Percentiles rank a stretch among this genome's conserved stretches.
Conservation (phyloP, 1,284 basidiomycete genomes). For the Coniferiporia weirii region DNA sequence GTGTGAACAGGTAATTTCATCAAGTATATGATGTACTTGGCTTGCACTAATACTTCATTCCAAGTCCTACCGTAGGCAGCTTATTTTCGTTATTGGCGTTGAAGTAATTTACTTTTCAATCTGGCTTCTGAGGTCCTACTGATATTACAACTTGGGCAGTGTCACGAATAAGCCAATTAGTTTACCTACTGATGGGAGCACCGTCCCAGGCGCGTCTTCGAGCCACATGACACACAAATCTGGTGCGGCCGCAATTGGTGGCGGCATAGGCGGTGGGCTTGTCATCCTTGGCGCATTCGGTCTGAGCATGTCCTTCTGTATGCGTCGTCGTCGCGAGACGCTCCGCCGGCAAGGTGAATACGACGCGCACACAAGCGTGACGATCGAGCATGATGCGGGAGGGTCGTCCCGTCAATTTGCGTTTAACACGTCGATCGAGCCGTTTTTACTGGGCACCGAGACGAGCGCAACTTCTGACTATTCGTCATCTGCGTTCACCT, state of each 20-base stretch:
- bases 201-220: slow-evolving; percentile 6
- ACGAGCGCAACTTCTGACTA: too few relatives aligned
- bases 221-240: background rate
- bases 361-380: background rate
- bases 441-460: background rate
- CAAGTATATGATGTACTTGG: slow-evolving; percentile 14
- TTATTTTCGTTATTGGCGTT: slow-evolving; percentile 30
- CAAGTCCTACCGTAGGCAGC: slow-evolving; percentile 33
- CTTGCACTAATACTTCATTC: slow-evolving; percentile 21
- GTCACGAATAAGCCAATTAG: slow-evolving; percentile 5
- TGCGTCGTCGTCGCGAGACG: slow-evolving; percentile 8
- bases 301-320: slow-evolving; percentile 3
- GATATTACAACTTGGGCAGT: background rate
- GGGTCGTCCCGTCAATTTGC: background rate
- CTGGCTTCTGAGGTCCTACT: background rate
- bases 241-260: slow-evolving; percentile 14
- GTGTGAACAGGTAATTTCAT: background rate
- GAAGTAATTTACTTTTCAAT: slow-evolving; percentile 22
- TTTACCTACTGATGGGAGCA: slow-evolving; percentile 10
- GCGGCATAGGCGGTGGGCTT: slow-evolving; percentile 13
- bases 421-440: slow-evolving; percentile 3
- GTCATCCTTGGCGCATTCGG: slow-evolving; percentile 1
- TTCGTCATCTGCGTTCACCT: background rate
- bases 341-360: background rate
- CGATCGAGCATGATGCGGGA: background rate